These are phyloP conservation scores for Nectriaceae sp. DNA, from an alignment of 2,329 filamentous ascomycete species.

Conservation along the genomic window DNA sequence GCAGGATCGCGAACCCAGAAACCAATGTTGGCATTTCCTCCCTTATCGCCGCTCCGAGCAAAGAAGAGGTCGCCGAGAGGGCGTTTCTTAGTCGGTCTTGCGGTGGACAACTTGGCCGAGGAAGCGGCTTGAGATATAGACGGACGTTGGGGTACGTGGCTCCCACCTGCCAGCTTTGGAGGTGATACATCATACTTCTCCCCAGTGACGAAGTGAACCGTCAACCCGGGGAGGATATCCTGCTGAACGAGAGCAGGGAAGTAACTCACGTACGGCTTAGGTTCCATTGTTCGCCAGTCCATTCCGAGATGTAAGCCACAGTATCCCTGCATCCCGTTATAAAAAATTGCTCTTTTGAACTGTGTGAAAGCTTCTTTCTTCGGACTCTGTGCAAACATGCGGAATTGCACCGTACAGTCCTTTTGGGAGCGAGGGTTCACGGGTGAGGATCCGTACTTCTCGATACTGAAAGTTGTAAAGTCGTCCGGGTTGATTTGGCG, in stretches of 20 bases:
- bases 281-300: slow-evolving; percentile 39
- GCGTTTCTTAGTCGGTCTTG: neutral
- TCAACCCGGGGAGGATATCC: slow-evolving; percentile 16
- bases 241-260: slow-evolving; percentile 38
- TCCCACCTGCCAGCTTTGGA: neutral
- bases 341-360: slow-evolving; percentile 25
- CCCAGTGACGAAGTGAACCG: slow-evolving; percentile 20
- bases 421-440: slow-evolving; percentile 33
- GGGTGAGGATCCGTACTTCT: slow-evolving; percentile 27
- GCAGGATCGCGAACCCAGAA: slow-evolving; percentile 37
- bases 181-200: slow-evolving; percentile 5
- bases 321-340: slow-evolving; percentile 36
- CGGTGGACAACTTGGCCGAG: neutral
- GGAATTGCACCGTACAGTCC: slow-evolving; percentile 42
- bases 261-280: slow-evolving; percentile 30
- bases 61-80: slow-evolving; percentile 35
- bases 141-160: neutral
- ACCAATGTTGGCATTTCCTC: slow-evolving; percentile 36
- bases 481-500: slow-evolving; percentile 20
- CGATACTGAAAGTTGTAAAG: slow-evolving; percentile 32
- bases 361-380: slow-evolving; percentile 20
- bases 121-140: neutral
- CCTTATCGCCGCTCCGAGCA: slow-evolving; percentile 36
- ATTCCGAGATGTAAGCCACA: slow-evolving; percentile 35
- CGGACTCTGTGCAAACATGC: slow-evolving; percentile 41